phyloP scores from a whole-genome alignment of 768 basidiomycete species.

The Omphalotus guepiniiformis region DNA sequence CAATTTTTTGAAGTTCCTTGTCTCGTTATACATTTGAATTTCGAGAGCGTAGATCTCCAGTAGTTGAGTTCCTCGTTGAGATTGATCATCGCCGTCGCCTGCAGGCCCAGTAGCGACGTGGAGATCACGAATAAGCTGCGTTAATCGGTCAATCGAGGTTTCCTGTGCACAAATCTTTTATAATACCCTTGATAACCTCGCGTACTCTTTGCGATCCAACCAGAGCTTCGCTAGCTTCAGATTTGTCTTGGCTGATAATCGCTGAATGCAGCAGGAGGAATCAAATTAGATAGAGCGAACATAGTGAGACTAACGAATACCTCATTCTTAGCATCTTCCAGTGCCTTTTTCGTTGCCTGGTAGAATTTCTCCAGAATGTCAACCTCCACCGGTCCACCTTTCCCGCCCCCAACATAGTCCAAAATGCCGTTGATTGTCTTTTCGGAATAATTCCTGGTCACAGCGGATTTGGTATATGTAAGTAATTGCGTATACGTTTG shows the following conservation, averaged over 20 bases:
- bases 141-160: too few relatives aligned
- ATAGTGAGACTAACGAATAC: conserved; percentile 35
- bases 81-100: conserved; percentile 68
- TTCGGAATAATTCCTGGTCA: conserved; percentile 94
- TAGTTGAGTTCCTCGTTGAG: conserved; percentile 90
- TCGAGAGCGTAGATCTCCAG: conserved; percentile 97
- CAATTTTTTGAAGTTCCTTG: conserved; percentile 91
- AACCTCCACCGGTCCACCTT: conserved; percentile 73
- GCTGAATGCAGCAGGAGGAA: conserved; percentile 44
- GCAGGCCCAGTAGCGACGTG: conserved; percentile 58
- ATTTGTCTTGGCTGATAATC: conserved; percentile 93
- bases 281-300: background rate
- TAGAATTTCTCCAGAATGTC: conserved; percentile 94
- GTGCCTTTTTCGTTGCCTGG: conserved; percentile 82
- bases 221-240: conserved; percentile 96
- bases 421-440: conserved; percentile 98
- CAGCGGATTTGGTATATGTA: conserved; percentile 92
- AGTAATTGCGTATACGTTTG: conserved; percentile 82
- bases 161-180: too few relatives aligned
- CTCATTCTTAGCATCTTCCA: conserved; percentile 96
- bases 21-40: conserved; percentile 99
- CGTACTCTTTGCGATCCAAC: conserved; percentile 92
- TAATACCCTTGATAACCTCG: conserved; percentile 74
- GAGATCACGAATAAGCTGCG: conserved; percentile 78
- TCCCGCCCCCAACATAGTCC: conserved; percentile 93